phyloP scores from a whole-genome alignment of 306 rosid genomes.

The Arachis stenosperma region DNA sequence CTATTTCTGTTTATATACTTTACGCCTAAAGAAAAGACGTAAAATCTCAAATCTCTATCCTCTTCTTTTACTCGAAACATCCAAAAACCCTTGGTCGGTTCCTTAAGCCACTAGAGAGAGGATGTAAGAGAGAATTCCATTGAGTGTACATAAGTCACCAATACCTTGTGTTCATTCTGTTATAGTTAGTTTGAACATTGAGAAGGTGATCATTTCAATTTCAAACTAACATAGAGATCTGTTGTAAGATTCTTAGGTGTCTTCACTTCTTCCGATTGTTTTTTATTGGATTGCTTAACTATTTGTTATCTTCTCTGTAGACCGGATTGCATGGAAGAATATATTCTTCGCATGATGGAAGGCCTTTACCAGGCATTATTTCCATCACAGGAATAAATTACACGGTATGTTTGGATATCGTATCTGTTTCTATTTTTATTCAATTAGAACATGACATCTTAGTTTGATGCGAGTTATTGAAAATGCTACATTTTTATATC shows the following conservation, averaged over 20 bases:
- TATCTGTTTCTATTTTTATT: neutral
- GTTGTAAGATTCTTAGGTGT: conserved; percentile 14
- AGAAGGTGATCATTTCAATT: neutral
- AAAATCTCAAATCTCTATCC: neutral
- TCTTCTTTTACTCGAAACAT: conserved; percentile 30
- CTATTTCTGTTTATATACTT: conserved; percentile 26
- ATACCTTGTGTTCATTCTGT: neutral
- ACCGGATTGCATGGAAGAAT: conserved; percentile 90
- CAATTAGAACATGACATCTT: conserved; percentile 16
- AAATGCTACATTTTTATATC: neutral
- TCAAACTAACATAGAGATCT: neutral
- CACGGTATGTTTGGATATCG: conserved; percentile 50
- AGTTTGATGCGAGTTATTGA: neutral
- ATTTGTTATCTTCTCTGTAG: conserved; percentile 53
- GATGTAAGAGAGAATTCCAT: neutral
- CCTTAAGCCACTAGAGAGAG: neutral
- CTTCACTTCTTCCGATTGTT: conserved; percentile 16
- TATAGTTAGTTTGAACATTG: neutral
- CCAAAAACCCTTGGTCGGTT: neutral
- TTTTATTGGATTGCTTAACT: conserved; percentile 29
- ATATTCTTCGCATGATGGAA: conserved; percentile 77
- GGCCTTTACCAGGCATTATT: conserved; percentile 72
- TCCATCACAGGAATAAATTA: conserved; percentile 72
- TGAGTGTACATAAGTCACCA: neutral
- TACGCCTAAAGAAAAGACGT: conserved; percentile 23